Evolutionary conservation across 2,329 filamentous ascomycete genomes (phyloP), one percentile per base, ranked within the genome.

Genomic region (Parastagonospora avenae): DNA sequence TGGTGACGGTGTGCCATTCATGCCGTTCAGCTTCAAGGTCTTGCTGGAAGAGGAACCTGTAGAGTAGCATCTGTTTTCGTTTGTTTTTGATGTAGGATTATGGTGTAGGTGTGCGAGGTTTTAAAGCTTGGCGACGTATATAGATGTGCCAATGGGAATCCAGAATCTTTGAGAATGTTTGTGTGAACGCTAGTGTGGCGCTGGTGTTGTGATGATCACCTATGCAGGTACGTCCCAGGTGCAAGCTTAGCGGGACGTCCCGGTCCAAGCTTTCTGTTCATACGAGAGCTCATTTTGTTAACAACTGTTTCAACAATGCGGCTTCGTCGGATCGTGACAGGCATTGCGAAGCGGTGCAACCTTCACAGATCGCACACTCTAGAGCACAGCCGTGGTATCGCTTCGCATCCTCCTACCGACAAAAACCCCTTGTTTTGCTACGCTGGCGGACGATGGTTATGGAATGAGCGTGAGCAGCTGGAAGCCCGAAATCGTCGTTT

Each of bases 1-100:
- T 72, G 94, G 94, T 68, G 89, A 90, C 52, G 92, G 92, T 54
- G 68, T 92, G 75, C 82, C 91, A 1, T 97, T 97, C 75, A 82
- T 87, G 68, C 92, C 92, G 4, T 96, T 97, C 73, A 94, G 89
- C 57, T 97, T 97, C 75, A 86, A 88, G 77, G 81, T 84, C 31
- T 77, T 96, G 71, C 76, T 97, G 61, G 92, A 96, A 75, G 92
- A 96, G 73, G 90, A 94, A 48, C 72, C 74, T 16, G 68, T 76
- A 4, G 73, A 76, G 62, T 73, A 66, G 46, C 43, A 27, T 28
- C 19, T 32, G 30, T 43, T 52, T 53, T 39, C 29, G 28, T 49
- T 39, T 54, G 40, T 40, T 35, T 35, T 45, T 38, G 15, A 8
- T 60, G 52, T 60, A 59, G 55, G 54, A 57, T 50, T 53, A 55